Percentiles rank a stretch among this genome's conserved stretches.
phyloP scores from a whole-genome alignment of 306 rosid species.

The Corylus heterophylla region DNA sequence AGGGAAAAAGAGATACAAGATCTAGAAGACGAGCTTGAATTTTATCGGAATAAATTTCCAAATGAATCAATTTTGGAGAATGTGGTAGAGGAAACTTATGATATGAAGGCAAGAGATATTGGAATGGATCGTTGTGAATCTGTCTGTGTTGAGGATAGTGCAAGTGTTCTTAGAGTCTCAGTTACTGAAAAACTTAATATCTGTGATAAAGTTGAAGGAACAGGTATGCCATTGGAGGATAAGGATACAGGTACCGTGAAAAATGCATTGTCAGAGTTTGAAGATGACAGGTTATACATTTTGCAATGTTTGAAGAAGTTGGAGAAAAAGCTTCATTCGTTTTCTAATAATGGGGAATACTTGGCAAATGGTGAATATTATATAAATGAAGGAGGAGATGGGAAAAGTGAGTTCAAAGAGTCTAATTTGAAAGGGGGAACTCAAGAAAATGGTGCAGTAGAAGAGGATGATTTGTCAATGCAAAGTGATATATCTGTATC shows the following conservation, averaged over 20 bases:
- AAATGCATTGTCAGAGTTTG: conserved; percentile 43
- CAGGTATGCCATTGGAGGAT: conserved; percentile 21
- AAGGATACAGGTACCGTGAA: conserved; percentile 31
- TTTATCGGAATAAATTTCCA: conserved; percentile 50
- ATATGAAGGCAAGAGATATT: conserved; percentile 72
- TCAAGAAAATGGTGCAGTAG: conserved; percentile 28
- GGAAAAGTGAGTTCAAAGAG: conserved; percentile 10
- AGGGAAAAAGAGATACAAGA: conserved; percentile 76
- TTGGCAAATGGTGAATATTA: conserved; percentile 30
- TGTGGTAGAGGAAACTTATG: conserved; percentile 39
- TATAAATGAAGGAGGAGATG: conserved; percentile 25
- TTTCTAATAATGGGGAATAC: conserved; percentile 31
- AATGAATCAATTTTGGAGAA: conserved; percentile 45
- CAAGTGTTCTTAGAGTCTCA: conserved; percentile 26
- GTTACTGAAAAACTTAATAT: conserved; percentile 33
- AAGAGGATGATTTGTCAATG: conserved; percentile 20
- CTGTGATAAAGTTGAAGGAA: conserved; percentile 34
- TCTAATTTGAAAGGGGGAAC: conserved; percentile 18
- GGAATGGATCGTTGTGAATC: conserved; percentile 57
- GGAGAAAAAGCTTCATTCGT: conserved; percentile 62
- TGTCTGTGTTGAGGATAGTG: conserved; percentile 30
- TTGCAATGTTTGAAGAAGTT: conserved; percentile 57
- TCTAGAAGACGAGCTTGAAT: conserved; percentile 62
- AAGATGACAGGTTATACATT: conserved; percentile 61
- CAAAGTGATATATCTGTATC: conserved; percentile 40